Evolutionary conservation across 371 early-diverging fungal species (phyloP).

Genomic region (Aphelidium insulamus): DNA sequence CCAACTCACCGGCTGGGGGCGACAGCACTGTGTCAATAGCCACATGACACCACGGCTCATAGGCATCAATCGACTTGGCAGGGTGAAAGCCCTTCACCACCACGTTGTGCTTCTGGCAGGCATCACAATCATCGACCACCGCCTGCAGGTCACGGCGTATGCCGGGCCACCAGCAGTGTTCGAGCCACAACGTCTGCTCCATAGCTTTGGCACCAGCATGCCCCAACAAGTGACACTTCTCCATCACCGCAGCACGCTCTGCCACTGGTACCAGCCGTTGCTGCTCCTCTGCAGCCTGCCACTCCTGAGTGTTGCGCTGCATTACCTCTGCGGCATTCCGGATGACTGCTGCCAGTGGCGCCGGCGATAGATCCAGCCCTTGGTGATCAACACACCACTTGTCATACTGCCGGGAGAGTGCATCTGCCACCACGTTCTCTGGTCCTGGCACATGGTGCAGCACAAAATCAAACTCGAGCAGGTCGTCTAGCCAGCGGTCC

Average conservation of each 20-base stretch:
- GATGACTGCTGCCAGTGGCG: too few relatives aligned
- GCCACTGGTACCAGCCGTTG: too few relatives aligned
- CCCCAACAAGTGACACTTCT: conserved; percentile 3
- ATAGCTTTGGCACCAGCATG: conserved; percentile 4
- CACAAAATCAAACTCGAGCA: too few relatives aligned
- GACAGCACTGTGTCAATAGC: conserved; percentile 9
- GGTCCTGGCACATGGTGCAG: too few relatives aligned
- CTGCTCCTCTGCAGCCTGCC: too few relatives aligned
- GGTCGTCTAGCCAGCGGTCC: too few relatives aligned
- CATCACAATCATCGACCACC: conserved; percentile 2
- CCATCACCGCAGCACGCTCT: conserved; percentile 3
- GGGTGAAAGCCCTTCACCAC: conserved; percentile 6
- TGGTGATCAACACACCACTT: too few relatives aligned
- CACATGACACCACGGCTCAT: conserved; percentile 5
- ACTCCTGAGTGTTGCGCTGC: too few relatives aligned
- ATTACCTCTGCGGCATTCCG: too few relatives aligned
- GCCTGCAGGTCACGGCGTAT: conserved; percentile 5
- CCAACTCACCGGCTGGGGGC: conserved; percentile 2
- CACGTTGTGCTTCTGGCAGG: conserved; percentile 6
- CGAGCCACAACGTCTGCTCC: background rate
- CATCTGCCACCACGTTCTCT: too few relatives aligned
- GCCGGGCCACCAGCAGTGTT: conserved; percentile 5
- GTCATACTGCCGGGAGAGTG: too few relatives aligned
- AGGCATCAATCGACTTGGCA: conserved; percentile 2
- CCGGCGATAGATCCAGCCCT: too few relatives aligned